Percentiles rank a stretch among this genome's conserved stretches.
These are phyloP conservation scores for Aethionema arabicum DNA, from an alignment of 345 rosid genomes.

Conservation along the genomic window DNA sequence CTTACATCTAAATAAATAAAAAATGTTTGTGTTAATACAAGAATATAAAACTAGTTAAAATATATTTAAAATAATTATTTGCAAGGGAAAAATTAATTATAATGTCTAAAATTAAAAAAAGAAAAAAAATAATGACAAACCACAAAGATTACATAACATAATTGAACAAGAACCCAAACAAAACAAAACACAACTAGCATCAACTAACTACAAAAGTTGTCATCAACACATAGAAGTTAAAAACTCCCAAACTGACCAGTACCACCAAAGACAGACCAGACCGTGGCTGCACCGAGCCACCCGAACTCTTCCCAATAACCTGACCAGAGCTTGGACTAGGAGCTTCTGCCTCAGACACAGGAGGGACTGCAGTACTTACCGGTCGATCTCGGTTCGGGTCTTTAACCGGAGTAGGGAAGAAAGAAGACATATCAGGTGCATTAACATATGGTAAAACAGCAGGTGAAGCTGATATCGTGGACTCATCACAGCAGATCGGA, in stretches of 20 bases:
- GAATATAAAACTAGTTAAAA: too few species aligned
- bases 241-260: slow-evolving; percentile 33
- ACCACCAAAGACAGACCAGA: slow-evolving; percentile 21
- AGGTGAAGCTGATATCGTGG: slow-evolving; percentile 56
- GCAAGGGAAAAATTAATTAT: too few species aligned
- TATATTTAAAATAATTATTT: too few species aligned
- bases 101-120: slow-evolving; percentile 16
- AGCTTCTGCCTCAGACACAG: slow-evolving; percentile 40
- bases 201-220: not conserved
- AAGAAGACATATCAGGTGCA: slow-evolving; percentile 61
- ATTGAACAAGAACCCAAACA: not conserved
- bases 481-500: slow-evolving; percentile 30
- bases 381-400: slow-evolving; percentile 40
- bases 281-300: slow-evolving; percentile 34
- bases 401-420: slow-evolving; percentile 56
- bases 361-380: slow-evolving; percentile 38
- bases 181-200: not conserved
- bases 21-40: too few species aligned
- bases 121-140: slow-evolving; percentile 8
- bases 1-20: too few species aligned
- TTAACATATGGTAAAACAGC: slow-evolving; percentile 49
- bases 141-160: slow-evolving; percentile 14
- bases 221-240: slow-evolving; percentile 9
- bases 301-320: slow-evolving; percentile 48
- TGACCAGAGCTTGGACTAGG: slow-evolving; percentile 56